Conservation (phyloP, 2,329 filamentous ascomycete species). For the Xylaria sp. region DNA sequence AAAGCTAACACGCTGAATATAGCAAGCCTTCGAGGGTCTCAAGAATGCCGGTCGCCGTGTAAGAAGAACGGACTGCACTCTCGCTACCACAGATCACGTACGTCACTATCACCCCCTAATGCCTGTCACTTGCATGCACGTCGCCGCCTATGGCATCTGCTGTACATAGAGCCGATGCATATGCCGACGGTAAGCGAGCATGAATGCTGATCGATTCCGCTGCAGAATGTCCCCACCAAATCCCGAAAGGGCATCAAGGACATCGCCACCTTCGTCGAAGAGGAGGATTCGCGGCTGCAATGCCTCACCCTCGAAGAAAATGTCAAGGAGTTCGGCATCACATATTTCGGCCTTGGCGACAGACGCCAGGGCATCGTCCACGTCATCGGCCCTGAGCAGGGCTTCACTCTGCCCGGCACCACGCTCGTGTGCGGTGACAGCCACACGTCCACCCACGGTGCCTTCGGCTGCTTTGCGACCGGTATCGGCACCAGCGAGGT, state of each 20-base stretch:
- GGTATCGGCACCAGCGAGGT: slow-evolving; percentile 99
- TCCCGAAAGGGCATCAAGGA: slow-evolving; percentile 94
- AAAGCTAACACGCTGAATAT: slow-evolving; percentile 42
- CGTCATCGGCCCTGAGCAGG: slow-evolving; percentile 97
- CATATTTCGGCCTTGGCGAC: slow-evolving; percentile 96
- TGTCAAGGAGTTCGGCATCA: slow-evolving; percentile 94
- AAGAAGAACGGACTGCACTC: slow-evolving; percentile 93
- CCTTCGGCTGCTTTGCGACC: slow-evolving; percentile 93
- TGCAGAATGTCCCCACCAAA: slow-evolving; percentile 89
- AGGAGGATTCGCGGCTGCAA: slow-evolving; percentile 92
- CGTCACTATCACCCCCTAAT: slow-evolving; percentile 50
- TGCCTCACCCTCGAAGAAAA: slow-evolving; percentile 97
- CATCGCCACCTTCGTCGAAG: slow-evolving; percentile 91
- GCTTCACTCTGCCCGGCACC: slow-evolving; percentile 96
- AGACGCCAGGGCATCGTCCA: slow-evolving; percentile 98
- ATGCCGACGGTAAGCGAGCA: slow-evolving; percentile 31
- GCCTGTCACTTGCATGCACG: slow-evolving; percentile 16
- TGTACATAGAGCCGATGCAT: neutral
- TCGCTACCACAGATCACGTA: slow-evolving; percentile 97
- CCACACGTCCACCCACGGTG: slow-evolving; percentile 97
- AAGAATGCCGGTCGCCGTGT: slow-evolving; percentile 89
- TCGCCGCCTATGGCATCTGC: neutral
- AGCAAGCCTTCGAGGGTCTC: slow-evolving; percentile 97
- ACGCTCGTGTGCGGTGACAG: slow-evolving; percentile 98
- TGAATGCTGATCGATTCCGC: slow-evolving; percentile 22